Evolutionary conservation across 192 early-diverging fungal species (phyloP), one percentile per base, ranked within the genome.

Genomic region (Coemansia sp.): DNA sequence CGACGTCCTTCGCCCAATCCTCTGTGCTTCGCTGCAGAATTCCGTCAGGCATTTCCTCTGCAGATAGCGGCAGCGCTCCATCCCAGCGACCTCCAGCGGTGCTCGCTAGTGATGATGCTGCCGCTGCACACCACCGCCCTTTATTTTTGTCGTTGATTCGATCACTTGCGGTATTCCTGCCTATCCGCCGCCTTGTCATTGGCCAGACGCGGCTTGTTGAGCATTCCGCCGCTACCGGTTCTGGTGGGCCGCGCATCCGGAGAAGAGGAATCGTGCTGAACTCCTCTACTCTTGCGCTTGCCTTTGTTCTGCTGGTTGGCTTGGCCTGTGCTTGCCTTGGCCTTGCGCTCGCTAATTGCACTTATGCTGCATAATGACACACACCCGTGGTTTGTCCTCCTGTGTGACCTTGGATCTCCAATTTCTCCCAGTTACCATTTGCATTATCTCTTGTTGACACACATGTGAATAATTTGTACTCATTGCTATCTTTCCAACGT

Each of bases 181-280:
- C 78, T 7, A 59, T 75, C 59, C 68, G 78, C 3, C 78, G 72
- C 14, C 49, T 74, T 51, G 63, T 68, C 8, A 38, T 80, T 64
- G 77, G 66, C 19, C 21, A 41, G 7, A 21, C 16, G 10, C 34
- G 6, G 6, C 34, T 38, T 7, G 4, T 38, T 38, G 34, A 38
- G 34, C 34, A 9, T 9, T 9, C 34, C 1, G 10, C 6, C 34
- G 10, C 10, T 38, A 9, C 34, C 34, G 34, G 10, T 38, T 38
- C 34, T 38, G 34, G 34, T 3, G n/a, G n/a, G n/a, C 8, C 34
- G 34, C 34, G 34, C 34, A 9, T 38, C 34, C 34, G 34, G 34
- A 38, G 10, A 38, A 9, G 8, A 38, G 10, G 34, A 38, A 7
- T 9, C 34, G 34, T 38, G 34, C 8, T 38, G 34, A 38, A 38